Base-by-base conservation (phyloP, 257 asterid genomes). In the Scutellaria barbata region DNA sequence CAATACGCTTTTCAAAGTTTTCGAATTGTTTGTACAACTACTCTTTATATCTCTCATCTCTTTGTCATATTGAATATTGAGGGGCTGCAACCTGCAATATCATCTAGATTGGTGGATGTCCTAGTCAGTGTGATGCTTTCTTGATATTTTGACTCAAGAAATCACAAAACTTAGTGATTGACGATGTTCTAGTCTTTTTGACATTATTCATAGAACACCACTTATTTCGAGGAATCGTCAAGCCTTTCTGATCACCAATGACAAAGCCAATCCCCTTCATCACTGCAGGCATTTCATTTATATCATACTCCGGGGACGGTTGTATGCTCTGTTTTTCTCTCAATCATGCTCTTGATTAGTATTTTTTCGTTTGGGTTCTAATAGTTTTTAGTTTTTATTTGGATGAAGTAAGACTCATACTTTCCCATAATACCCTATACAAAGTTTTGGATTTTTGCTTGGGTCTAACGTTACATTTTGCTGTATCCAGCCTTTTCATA, bases 191-290 rank as follows among this genome's bases (percentile, higher is more conserved):
- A n/a, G n/a, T n/a, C n/a, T n/a, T n/a, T n/a, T n/a, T n/a, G n/a
- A n/a, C n/a, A n/a, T n/a, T n/a, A n/a, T n/a, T n/a, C n/a, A n/a
- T n/a, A n/a, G n/a, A n/a, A 52, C 37, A 14, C 17, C 73, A 22
- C 7, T 52, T 70, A 12, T 30, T 54, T 58, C 41, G 58, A 41
- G 58, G 62, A 84, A 68, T 42, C 80, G 22, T 63, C 77, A 20
- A 78, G 69, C 71, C 68, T 67, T 74, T 54, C 90, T n/a, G 84
- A 66, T 91, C 98, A 64, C 86, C 82, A 17, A 75, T 56, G 70
- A 80, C 85, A 39, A 91, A 83, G 84, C 98, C 99, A 41, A 74
- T 91, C 63, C 96, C 92, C 40, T 85, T 89, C 80, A 75, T 85
- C 74, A 70, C 87, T 75, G 95, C 96, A 42, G 89, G 84, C 75